Conservation (phyloP, 371 early-diverging fungal genomes). For the Funneliformis caledonium region DNA sequence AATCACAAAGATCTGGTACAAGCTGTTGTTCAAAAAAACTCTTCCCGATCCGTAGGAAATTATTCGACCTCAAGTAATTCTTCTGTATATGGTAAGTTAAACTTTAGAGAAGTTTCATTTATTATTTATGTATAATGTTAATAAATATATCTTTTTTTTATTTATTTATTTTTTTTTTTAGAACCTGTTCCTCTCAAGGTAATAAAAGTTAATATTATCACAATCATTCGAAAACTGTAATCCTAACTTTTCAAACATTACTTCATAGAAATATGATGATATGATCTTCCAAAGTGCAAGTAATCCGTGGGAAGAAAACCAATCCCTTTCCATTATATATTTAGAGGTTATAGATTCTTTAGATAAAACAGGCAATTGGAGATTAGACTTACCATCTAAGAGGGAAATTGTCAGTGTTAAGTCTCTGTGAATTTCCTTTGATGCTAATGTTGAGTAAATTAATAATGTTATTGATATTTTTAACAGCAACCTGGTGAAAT, state of each 20-base stretch:
- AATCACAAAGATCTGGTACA: slow-evolving; percentile 40
- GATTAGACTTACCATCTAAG: slow-evolving; percentile 21
- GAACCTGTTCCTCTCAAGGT: not conserved
- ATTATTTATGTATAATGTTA: not conserved
- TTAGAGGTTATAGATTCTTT: slow-evolving; percentile 39
- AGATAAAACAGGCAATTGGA: slow-evolving; percentile 36
- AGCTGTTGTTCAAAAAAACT: slow-evolving; percentile 25
- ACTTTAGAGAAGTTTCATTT: not conserved
- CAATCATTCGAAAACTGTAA: slow-evolving; percentile 30
- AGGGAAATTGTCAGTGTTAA: not conserved
- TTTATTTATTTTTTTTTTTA: not conserved
- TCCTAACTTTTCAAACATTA: not conserved
- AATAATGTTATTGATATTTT: not conserved
- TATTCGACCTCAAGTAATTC: slow-evolving; percentile 28
- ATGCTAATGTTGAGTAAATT: not conserved
- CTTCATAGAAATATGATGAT: slow-evolving; percentile 38
- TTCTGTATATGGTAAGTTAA: slow-evolving; percentile 22
- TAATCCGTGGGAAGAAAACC: slow-evolving; percentile 47
- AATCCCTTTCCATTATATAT: slow-evolving; percentile 22
- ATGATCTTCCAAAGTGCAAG: slow-evolving; percentile 44
- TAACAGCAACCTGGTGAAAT: slow-evolving; percentile 29
- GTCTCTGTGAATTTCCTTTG: not conserved
- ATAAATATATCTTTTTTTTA: not conserved
- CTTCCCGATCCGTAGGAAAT: not conserved
- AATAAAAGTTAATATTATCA: not conserved